Evolutionary conservation across 1,139 yeast species (phyloP), one percentile per base, ranked within the genome.

Genomic region (Lodderomyces metapsilosis): DNA sequence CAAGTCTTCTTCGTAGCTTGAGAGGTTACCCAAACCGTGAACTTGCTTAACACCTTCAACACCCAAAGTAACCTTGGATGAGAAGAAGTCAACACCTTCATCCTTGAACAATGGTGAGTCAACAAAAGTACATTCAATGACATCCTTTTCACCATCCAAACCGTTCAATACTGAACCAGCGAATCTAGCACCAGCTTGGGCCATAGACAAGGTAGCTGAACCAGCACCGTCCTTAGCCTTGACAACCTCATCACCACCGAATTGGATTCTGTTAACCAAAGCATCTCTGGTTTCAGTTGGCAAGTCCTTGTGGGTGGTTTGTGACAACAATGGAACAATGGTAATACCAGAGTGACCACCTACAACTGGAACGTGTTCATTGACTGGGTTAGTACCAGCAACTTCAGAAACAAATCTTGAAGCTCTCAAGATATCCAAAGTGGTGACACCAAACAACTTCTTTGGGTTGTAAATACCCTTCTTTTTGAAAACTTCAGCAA

Each of bases 331-430:
- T 53, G 98, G 96, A 43, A 88, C 94, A 66, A 88, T 88, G 52
- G 97, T 88, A 56, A 85, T 88, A 61, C 97, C 97, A 44, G 96
- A 86, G 80, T 91, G 98, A 50, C 98, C 98, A 51, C 98, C 98
- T 53, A 91, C 84, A 50, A 91, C 96, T 36, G 95, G 85, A 46
- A 91, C 80, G 57, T 73, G 71, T 62, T 78, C 82, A 56, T 75
- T 62, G 46, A 70, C 67, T 50, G 88, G 85, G 68, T 78, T 70
- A 49, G 78, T 68, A 46, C 70, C 68, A 39, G 75, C 70, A 47
- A 81, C 64, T 53, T 81, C 78, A 39, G 84, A 74, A 50, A 82
- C 68, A 62, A 91, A 91, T 50, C 95, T 83, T 56, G 89, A 82
- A 45, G 97, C 89, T 61, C 98, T 82, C 56, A 91, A 88, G 42